Conservation (phyloP, 345 rosid species). For the Raphanus sativus region DNA sequence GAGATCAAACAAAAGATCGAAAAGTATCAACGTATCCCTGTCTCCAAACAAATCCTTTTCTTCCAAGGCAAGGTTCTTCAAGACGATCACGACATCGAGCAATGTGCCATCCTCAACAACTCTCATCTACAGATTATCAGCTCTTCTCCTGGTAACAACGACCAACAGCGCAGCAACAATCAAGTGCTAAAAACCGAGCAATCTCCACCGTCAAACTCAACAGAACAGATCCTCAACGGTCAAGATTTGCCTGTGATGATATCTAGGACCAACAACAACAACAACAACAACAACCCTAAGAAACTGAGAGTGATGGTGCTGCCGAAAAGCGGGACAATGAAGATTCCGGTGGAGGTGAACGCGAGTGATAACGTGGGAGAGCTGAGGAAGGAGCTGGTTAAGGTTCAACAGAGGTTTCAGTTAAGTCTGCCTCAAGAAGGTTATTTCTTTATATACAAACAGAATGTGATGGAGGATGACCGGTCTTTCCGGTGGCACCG, state of each 20-base stretch:
- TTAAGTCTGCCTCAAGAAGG: slow-evolving; percentile 71
- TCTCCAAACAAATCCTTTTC: slow-evolving; percentile 55
- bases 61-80: slow-evolving; percentile 61
- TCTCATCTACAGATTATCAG: slow-evolving; percentile 47
- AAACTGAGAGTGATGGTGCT: slow-evolving; percentile 67
- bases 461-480: slow-evolving; percentile 83
- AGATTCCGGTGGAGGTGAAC: slow-evolving; percentile 67
- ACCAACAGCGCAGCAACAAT: background rate
- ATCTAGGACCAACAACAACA: slow-evolving; percentile 1
- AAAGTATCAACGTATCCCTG: slow-evolving; percentile 63
- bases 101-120: slow-evolving; percentile 57
- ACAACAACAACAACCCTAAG: slow-evolving; percentile 32
- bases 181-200: background rate
- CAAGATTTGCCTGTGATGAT: background rate
- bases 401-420: slow-evolving; percentile 49
- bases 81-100: slow-evolving; percentile 60
- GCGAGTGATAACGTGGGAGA: slow-evolving; percentile 64
- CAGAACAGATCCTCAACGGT: background rate
- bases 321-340: slow-evolving; percentile 50
- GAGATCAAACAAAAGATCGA: slow-evolving; percentile 77
- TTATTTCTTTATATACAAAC: slow-evolving; percentile 69
- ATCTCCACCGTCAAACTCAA: background rate
- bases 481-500: slow-evolving; percentile 77
- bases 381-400: slow-evolving; percentile 66
- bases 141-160: background rate